Evolutionary conservation across 768 basidiomycete species (phyloP).

Genomic region (Suillus occidentalis): DNA sequence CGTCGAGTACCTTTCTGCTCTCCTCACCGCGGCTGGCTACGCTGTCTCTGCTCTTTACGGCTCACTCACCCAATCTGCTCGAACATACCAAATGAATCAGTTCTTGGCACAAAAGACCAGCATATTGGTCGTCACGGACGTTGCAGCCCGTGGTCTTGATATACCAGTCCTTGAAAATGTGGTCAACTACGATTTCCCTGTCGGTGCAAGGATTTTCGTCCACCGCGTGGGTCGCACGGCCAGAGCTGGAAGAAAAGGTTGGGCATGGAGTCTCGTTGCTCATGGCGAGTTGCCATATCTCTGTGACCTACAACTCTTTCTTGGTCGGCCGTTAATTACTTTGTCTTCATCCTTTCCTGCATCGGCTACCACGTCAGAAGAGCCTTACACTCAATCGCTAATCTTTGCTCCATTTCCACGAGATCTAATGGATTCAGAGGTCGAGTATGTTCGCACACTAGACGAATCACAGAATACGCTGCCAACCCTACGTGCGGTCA

Average conservation of each 20-base stretch:
- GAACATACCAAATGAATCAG: conserved; percentile 85
- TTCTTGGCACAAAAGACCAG: conserved; percentile 81
- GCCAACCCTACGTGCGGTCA: conserved; percentile 70
- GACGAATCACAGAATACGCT: conserved; percentile 67
- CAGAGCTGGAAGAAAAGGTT: conserved; percentile 89
- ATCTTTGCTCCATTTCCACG: conserved; percentile 83
- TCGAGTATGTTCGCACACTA: conserved; percentile 72
- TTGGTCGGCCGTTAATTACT: conserved; percentile 72
- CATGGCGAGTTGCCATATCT: conserved; percentile 85
- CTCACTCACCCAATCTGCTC: conserved; percentile 88
- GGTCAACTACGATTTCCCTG: conserved; percentile 97
- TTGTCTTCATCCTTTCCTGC: conserved; percentile 31
- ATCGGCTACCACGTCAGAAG: conserved; percentile 48
- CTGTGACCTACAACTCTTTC: conserved; percentile 89
- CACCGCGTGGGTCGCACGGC: conserved; percentile 98
- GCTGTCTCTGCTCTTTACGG: conserved; percentile 94
- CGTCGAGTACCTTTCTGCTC: conserved; percentile 86
- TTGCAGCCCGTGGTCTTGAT: conserved; percentile 97
- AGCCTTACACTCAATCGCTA: conserved; percentile 68
- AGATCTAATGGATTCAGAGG: conserved; percentile 76
- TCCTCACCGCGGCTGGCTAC: conserved; percentile 82
- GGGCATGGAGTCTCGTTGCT: conserved; percentile 95
- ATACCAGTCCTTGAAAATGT: conserved; percentile 96
- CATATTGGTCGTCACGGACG: conserved; percentile 94
- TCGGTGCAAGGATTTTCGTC: conserved; percentile 89